Evolutionary conservation across 352 stramenopile genomes (phyloP), one percentile per base, ranked within the genome.

Genomic region (Phytophthora uliginosa): DNA sequence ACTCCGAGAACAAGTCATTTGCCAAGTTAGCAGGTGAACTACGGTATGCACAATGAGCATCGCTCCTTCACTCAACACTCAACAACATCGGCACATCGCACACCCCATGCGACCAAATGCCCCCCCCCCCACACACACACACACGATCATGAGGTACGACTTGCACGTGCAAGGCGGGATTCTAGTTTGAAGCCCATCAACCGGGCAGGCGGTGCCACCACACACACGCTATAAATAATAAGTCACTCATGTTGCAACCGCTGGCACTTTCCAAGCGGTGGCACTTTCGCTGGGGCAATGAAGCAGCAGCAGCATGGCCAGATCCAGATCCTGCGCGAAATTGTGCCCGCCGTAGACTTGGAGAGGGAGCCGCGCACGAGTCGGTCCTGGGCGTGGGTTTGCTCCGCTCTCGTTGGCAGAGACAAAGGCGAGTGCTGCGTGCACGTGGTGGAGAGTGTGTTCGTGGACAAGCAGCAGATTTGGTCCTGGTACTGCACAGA

Each of bases 401-500:
- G 85, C 52, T 76, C 81, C 2, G 77, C 82, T 3, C 78, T 95
- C 17, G 84, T 93, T 18, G 75, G 84, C 59, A 83, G 88, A 66
- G 85, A 89, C 38, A 84, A 83, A 42, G 78, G 80, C 17, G 79
- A 87, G 75, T 90, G 87, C 51, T 63, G 51, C 12, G 62, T 92
- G 34, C 73, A 78, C 5, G 68, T 95, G 1, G 64, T 95, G 20
- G 89, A 94, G 65, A 92, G 81, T 38, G 81, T 94, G 31, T 92
- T 95, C 69, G 59, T 94, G 47, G 73, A 91, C 69, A 88, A 91
- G 55, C 84, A 90, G 55, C 81, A 94, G 66, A 93, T 95, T 60
- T 92, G 84, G 84, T 86, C 83, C 12, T 94, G 88, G 88, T 94
- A 90, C 69, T 90, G 53, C 52, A 86, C 73, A 8, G 85, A 71